These are phyloP conservation scores for Collybia sordida DNA, from an alignment of 768 basidiomycete genomes.

Conservation along the genomic window DNA sequence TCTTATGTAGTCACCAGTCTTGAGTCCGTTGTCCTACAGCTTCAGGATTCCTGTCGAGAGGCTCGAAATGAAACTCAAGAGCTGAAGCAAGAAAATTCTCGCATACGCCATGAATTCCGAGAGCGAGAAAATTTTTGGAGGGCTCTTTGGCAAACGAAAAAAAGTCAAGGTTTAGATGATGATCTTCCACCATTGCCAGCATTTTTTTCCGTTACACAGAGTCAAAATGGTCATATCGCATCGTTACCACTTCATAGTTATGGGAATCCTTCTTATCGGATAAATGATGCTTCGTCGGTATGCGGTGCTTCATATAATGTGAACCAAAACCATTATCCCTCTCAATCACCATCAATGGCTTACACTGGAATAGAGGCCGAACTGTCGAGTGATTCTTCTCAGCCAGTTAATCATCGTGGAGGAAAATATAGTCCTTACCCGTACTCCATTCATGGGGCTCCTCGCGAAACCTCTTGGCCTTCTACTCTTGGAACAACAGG, in stretches of 20 bases:
- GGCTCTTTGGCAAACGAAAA: constrained; percentile 65
- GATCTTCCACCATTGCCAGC: constrained; percentile 52
- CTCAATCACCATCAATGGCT: constrained; percentile 49
- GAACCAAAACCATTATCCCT: constrained; percentile 36
- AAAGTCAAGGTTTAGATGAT: constrained; percentile 54
- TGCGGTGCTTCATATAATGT: constrained; percentile 46
- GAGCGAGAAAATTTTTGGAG: constrained; percentile 78
- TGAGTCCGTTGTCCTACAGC: constrained; percentile 80
- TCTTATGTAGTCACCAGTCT: constrained; percentile 66
- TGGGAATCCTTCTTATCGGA: constrained; percentile 38
- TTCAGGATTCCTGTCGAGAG: constrained; percentile 80
- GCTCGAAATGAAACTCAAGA: constrained; percentile 60
- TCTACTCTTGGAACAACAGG: constrained; percentile 27
- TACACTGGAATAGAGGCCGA: constrained; percentile 26
- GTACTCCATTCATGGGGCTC: constrained; percentile 32
- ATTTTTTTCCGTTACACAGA: constrained; percentile 34
- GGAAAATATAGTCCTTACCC: constrained; percentile 55
- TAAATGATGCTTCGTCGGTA: constrained; percentile 43
- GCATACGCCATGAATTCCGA: constrained; percentile 60
- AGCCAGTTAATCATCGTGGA: constrained; percentile 38
- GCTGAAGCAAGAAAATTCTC: constrained; percentile 63
- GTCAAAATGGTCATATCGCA: constrained; percentile 32
- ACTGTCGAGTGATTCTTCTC: constrained; percentile 27
- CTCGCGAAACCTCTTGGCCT: constrained; percentile 41
- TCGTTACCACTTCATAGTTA: constrained; percentile 34